These are phyloP conservation scores for Alternaria postmessia DNA, from an alignment of 2,329 filamentous ascomycete genomes.

Conservation along the genomic window DNA sequence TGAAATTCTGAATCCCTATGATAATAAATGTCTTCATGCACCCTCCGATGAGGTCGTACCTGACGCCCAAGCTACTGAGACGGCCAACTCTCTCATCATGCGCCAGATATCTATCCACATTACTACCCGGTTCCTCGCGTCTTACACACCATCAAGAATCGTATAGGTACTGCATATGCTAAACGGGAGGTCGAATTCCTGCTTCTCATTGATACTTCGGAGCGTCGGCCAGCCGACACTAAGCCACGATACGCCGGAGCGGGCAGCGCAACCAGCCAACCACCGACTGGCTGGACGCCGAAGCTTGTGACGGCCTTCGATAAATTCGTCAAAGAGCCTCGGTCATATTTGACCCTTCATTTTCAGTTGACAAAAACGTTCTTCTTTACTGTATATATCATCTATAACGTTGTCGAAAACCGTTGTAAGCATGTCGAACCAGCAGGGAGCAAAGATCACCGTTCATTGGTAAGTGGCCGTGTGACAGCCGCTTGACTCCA, in stretches of 20 bases:
- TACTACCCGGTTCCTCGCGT: background rate
- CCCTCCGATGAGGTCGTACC: background rate
- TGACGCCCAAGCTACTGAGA: background rate
- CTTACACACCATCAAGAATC: background rate
- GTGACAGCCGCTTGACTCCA: background rate
- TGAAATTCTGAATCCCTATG: background rate
- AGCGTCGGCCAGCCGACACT: slow-evolving; percentile 11
- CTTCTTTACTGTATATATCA: background rate
- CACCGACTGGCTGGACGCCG: slow-evolving; percentile 13
- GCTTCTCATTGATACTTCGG: background rate
- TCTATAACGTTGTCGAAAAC: no score
- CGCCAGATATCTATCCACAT: background rate
- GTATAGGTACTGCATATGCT: background rate
- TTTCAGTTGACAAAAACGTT: background rate
- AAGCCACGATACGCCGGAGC: background rate
- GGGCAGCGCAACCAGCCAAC: slow-evolving; percentile 2
- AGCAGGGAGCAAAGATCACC: slow-evolving; percentile 47
- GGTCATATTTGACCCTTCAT: slow-evolving; percentile 2
- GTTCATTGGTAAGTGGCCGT: slow-evolving; percentile 44
- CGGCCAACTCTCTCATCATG: background rate
- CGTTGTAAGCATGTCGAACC: slow-evolving; percentile 28
- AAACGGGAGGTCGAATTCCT: background rate
- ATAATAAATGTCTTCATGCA: accelerated
- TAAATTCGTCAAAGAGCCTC: slow-evolving; percentile 12
- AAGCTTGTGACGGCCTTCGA: slow-evolving; percentile 14